Conservation (phyloP, 2,329 filamentous ascomycete genomes). For the Penicillium sp. region DNA sequence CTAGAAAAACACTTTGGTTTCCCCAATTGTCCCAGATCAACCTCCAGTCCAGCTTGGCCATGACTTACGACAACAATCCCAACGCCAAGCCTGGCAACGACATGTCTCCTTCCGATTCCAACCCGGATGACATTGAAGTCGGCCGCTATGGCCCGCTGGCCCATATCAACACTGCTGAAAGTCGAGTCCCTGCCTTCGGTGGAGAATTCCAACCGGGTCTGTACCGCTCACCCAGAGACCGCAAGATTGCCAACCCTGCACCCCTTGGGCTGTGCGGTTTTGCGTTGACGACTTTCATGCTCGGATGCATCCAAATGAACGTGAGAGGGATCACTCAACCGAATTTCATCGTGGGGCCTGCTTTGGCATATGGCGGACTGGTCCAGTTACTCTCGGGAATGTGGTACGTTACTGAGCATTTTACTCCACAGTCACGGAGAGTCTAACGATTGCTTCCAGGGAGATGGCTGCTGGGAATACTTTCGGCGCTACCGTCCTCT, state of each 20-base stretch:
- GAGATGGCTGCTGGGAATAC: conserved; percentile 80
- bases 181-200: conserved; percentile 60
- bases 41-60: background rate
- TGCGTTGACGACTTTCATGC: conserved; percentile 74
- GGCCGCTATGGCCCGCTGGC: conserved; percentile 44
- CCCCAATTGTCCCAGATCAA: background rate
- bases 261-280: conserved; percentile 73
- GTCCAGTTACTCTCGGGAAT: conserved; percentile 77
- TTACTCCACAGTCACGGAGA: background rate
- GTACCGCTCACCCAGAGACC: conserved; percentile 59
- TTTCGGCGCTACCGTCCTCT: conserved; percentile 74
- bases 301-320: conserved; percentile 70
- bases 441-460: conserved; percentile 46
- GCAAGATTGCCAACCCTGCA: conserved; percentile 73
- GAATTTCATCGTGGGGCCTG: conserved; percentile 65
- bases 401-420: conserved; percentile 59
- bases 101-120: conserved; percentile 3
- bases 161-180: conserved; percentile 42
- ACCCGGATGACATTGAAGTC: conserved; percentile 1
- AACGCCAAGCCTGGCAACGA: conserved; percentile 4
- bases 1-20: background rate
- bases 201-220: conserved; percentile 69
- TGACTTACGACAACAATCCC: background rate
- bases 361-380: conserved; percentile 70
- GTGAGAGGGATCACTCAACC: conserved; percentile 59